phyloP scores from a whole-genome alignment of 495 filamentous ascomycete genomes.

The Hypoxylon intermedium region DNA sequence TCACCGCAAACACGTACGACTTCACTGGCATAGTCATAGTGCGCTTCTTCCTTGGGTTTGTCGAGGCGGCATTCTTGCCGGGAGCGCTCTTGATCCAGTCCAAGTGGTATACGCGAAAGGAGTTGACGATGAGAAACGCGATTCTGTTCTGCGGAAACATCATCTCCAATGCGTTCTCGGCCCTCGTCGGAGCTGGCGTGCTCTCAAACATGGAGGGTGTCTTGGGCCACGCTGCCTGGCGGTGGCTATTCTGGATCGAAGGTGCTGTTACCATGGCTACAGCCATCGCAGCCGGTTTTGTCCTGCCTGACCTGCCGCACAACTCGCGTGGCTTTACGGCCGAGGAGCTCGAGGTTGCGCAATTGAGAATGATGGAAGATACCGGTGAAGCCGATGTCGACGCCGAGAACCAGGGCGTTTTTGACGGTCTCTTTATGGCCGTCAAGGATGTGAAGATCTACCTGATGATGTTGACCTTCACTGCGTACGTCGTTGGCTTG shows the following conservation, averaged over 20 bases:
- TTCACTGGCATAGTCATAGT: conserved; percentile 67
- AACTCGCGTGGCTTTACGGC: conserved; percentile 73
- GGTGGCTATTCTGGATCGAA: conserved; percentile 79
- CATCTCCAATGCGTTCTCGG: conserved; percentile 67
- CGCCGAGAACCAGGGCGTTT: conserved; percentile 62
- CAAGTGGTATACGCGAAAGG: conserved; percentile 64
- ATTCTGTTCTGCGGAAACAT: conserved; percentile 68
- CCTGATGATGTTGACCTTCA: conserved; percentile 51
- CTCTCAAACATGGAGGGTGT: conserved; percentile 58
- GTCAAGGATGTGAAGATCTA: conserved; percentile 75
- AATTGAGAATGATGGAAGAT: conserved; percentile 75
- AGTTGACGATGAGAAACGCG: conserved; percentile 61
- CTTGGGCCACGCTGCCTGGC: conserved; percentile 56
- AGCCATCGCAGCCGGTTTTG: conserved; percentile 58
- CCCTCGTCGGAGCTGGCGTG: conserved; percentile 65
- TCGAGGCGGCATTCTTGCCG: conserved; percentile 56
- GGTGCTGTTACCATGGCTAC: conserved; percentile 60
- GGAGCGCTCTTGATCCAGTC: conserved; percentile 57
- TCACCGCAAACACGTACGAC: conserved; percentile 63
- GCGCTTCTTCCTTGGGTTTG: conserved; percentile 74
- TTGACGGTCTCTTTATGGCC: conserved; percentile 73
- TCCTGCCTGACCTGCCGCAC: conserved; percentile 76
- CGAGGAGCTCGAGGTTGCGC: conserved; percentile 70
- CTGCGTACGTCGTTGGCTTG: conserved; percentile 48
- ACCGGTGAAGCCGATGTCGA: conserved; percentile 75